These are phyloP conservation scores for Fraxinus sp. DNA, from an alignment of 305 asterid species.

Conservation along the genomic window DNA sequence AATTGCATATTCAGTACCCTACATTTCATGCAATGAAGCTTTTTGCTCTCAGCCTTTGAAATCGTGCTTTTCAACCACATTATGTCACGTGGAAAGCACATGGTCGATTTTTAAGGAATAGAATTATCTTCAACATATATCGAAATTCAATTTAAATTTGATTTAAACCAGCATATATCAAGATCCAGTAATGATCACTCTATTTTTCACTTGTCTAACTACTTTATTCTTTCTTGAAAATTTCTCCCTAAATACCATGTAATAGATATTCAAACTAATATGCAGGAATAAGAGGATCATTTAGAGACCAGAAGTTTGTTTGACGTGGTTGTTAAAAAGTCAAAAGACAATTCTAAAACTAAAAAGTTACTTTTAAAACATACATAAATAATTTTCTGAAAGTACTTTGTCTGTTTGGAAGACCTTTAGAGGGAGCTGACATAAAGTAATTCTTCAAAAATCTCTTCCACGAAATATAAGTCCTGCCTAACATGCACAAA, in stretches of 20 bases:
- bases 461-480: not conserved
- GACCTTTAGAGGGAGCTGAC: not conserved
- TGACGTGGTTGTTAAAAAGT: not conserved
- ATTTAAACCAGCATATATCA: not conserved
- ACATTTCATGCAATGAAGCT: not conserved
- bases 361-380: not conserved
- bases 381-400: too few relatives aligned
- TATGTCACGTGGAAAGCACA: not conserved
- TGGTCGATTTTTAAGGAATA: not conserved
- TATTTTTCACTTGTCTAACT: not conserved
- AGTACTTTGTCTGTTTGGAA: not conserved
- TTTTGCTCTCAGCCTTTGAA: not conserved
- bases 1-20: not conserved
- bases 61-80: not conserved
- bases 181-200: not conserved
- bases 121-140: not conserved
- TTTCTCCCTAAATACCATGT: not conserved
- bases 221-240: not conserved
- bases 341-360: not conserved
- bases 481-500: not conserved
- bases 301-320: not conserved
- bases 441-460: not conserved
- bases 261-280: not conserved
- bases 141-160: not conserved
- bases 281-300: not conserved